Evolutionary conservation across 1,284 basidiomycete species (phyloP).

Genomic region (Pseudozyma thailandica): DNA sequence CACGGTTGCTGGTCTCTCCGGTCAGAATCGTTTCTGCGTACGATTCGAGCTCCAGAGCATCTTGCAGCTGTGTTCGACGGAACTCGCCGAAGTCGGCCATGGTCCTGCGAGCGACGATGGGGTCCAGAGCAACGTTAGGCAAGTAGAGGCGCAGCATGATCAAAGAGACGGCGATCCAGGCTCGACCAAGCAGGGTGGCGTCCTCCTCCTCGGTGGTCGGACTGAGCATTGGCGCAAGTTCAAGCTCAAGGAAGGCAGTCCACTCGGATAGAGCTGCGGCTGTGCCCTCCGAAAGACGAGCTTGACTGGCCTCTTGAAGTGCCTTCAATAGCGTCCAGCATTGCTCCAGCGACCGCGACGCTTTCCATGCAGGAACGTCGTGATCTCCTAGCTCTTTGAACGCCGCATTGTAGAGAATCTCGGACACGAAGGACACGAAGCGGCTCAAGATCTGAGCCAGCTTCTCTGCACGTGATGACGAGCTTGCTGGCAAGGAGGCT

Average conservation of each 20-base stretch:
- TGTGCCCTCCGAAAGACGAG: constrained; percentile 14
- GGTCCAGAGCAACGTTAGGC: constrained; percentile 88
- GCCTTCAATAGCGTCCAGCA: constrained; percentile 15
- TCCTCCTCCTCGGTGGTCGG: background rate
- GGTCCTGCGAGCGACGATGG: constrained; percentile 77
- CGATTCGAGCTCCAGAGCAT: constrained; percentile 74
- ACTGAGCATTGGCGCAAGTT: constrained; percentile 6
- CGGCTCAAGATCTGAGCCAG: constrained; percentile 13
- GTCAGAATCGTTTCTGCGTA: constrained; percentile 75
- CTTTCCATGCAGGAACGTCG: constrained; percentile 14
- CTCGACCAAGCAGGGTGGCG: constrained; percentile 70
- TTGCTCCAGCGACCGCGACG: background rate
- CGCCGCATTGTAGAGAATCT: constrained; percentile 25
- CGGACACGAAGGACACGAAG: constrained; percentile 26
- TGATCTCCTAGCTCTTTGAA: constrained; percentile 18
- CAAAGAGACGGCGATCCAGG: constrained; percentile 77
- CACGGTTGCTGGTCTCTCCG: constrained; percentile 74
- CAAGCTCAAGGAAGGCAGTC: constrained; percentile 14
- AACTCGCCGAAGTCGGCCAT: constrained; percentile 71
- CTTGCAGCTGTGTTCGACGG: constrained; percentile 70
- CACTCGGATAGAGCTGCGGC: constrained; percentile 22
- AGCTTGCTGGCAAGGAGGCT: constrained; percentile 39
- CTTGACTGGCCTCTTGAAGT: constrained; percentile 8
- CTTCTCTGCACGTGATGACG: constrained; percentile 32
- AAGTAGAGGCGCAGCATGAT: constrained; percentile 79